Conservation (phyloP, 768 basidiomycete species). For the Trametes maxima region DNA sequence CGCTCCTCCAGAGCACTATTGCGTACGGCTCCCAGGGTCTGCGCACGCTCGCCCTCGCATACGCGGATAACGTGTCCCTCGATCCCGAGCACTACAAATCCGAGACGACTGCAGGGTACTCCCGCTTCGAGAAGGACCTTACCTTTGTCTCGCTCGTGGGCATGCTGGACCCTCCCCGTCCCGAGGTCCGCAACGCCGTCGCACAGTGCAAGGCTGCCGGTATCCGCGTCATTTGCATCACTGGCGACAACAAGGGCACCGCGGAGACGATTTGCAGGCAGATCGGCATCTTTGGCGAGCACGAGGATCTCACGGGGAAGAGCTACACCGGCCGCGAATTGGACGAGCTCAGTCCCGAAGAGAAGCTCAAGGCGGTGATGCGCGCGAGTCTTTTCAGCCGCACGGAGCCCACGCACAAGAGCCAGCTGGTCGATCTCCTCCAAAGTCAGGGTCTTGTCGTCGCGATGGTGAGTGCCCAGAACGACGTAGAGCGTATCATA, state of each 20-base stretch:
- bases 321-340: conserved; percentile 94
- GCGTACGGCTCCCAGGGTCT: conserved; percentile 82
- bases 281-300: conserved; percentile 87
- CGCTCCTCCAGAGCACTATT: conserved; percentile 65
- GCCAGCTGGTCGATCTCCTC: conserved; percentile 89
- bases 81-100: conserved; percentile 83
- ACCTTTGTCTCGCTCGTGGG: conserved; percentile 95
- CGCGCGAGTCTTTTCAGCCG: conserved; percentile 88
- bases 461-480: conserved; percentile 72
- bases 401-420: conserved; percentile 95
- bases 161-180: conserved; percentile 97
- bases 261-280: conserved; percentile 97
- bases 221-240: conserved; percentile 95
- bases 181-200: conserved; percentile 86
- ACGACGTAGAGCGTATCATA: background rate
- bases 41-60: conserved; percentile 90
- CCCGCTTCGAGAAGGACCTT: conserved; percentile 87
- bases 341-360: conserved; percentile 74
- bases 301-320: conserved; percentile 92
- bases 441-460: conserved; percentile 92
- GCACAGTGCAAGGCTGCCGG: conserved; percentile 91
- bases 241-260: conserved; percentile 97
- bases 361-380: conserved; percentile 87
- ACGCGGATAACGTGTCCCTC: conserved; percentile 73
- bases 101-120: conserved; percentile 78